These are phyloP conservation scores for Melaleuca quinquenervia DNA, from an alignment of 345 rosid species.

Conservation along the genomic window DNA sequence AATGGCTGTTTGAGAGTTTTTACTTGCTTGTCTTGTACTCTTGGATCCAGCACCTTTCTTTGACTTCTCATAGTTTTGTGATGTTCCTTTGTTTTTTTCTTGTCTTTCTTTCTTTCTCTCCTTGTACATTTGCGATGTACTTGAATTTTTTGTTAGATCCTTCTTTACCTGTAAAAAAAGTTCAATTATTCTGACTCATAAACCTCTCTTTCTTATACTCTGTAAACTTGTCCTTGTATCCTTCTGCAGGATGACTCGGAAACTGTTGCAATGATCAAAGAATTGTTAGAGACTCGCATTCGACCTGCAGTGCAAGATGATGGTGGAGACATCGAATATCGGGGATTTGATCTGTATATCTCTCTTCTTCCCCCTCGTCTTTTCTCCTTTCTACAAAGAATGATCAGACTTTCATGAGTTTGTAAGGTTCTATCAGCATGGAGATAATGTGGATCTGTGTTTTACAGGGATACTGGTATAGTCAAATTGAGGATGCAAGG, in stretches of 20 bases:
- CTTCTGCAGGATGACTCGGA: conserved; percentile 85
- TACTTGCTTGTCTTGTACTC: not conserved
- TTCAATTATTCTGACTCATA: not conserved
- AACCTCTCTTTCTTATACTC: not conserved
- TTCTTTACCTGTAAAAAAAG: not conserved
- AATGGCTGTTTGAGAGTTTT: not conserved
- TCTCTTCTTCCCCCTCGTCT: not conserved
- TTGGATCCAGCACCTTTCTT: not conserved
- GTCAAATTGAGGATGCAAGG: conserved; percentile 97
- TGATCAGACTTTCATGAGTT: not conserved
- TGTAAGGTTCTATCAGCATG: not conserved
- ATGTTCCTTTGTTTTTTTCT: not conserved
- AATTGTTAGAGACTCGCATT: conserved; percentile 89
- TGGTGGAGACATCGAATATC: conserved; percentile 92
- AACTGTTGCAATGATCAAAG: conserved; percentile 96
- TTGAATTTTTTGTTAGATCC: not conserved
- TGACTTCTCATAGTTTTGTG: not conserved
- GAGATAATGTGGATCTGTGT: not conserved
- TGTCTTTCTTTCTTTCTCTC: not conserved
- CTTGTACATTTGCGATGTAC: conserved; percentile 35
- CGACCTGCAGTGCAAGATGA: conserved; percentile 98
- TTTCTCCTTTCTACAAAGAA: not conserved
- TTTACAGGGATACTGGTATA: conserved; percentile 66
- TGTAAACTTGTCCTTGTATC: not conserved
- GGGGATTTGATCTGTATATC: conserved; percentile 74